Conservation (phyloP, 164 flowering plant genomes). For the Vitis rotundifolia region DNA sequence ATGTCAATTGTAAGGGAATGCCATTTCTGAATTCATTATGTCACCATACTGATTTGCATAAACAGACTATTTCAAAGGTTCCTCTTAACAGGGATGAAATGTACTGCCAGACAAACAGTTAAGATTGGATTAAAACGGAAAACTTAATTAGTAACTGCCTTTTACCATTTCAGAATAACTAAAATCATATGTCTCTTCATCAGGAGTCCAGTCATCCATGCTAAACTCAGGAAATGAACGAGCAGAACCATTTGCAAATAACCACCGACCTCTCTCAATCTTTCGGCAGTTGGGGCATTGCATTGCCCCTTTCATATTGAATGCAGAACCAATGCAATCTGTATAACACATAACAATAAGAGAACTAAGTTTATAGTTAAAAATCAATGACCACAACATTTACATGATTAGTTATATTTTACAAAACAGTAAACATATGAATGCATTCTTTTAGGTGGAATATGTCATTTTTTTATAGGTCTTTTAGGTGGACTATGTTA, state of each 20-base stretch:
- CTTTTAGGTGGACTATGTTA: too few relatives aligned
- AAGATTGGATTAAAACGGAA: not conserved
- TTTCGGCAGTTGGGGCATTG: slow-evolving; percentile 55
- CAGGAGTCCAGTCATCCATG: slow-evolving; percentile 28
- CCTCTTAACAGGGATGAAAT: too few relatives aligned
- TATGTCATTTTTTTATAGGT: too few relatives aligned
- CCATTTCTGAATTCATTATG: too few relatives aligned
- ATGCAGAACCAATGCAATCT: slow-evolving; percentile 60
- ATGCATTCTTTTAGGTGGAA: not conserved
- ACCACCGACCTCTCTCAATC: slow-evolving; percentile 49
- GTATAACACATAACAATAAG: not conserved
- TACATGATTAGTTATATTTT: not conserved
- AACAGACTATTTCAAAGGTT: too few relatives aligned
- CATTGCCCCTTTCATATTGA: slow-evolving; percentile 49
- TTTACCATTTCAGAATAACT: slow-evolving; percentile 33
- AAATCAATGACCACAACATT: not conserved
- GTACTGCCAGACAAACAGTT: too few relatives aligned
- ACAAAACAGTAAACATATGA: not conserved
- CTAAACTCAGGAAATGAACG: slow-evolving; percentile 20
- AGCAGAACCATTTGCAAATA: slow-evolving; percentile 35
- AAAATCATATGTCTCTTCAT: slow-evolving; percentile 21
- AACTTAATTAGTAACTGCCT: not conserved
- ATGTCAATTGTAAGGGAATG: too few relatives aligned
- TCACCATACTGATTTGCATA: too few relatives aligned
- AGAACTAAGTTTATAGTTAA: not conserved